Evolutionary conservation across 805 yeast genomes (phyloP).

Genomic region (Wickerhamiella sorbophila): DNA sequence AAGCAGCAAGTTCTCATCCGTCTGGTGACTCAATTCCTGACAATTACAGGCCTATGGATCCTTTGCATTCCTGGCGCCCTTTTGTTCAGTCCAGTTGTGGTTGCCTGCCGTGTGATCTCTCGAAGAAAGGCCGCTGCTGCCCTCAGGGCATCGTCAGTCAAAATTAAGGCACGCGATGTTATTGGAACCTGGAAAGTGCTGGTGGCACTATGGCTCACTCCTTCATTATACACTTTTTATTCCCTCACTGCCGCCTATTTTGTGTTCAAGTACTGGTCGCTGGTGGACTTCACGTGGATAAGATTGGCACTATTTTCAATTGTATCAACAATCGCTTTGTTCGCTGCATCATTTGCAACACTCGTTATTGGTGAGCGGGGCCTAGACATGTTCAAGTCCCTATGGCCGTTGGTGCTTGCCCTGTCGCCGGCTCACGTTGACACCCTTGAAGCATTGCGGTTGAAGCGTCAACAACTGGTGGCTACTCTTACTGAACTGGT

Average conservation of each 20-base stretch:
- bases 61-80: conserved; percentile 80
- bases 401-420: conserved; percentile 58
- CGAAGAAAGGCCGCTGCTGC: conserved; percentile 62
- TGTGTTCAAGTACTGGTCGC: conserved; percentile 23
- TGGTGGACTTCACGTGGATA: conserved; percentile 14
- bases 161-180: conserved; percentile 84
- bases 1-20: conserved; percentile 36
- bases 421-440: conserved; percentile 26
- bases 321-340: conserved; percentile 40
- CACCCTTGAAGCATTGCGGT: conserved; percentile 39
- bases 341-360: conserved; percentile 65
- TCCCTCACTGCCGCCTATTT: conserved; percentile 35
- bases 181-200: conserved; percentile 95
- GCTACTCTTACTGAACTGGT: conserved; percentile 65
- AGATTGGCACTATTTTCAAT: conserved; percentile 11
- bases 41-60: conserved; percentile 40
- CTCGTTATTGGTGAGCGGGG: conserved; percentile 87
- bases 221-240: conserved; percentile 68
- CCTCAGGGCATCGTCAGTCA: conserved; percentile 73
- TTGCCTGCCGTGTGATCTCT: conserved; percentile 63
- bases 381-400: conserved; percentile 68
- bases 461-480: conserved; percentile 46
- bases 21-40: conserved; percentile 37
- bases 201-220: conserved; percentile 79
- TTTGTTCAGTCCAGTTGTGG: conserved; percentile 77